Percentiles rank a stretch among this genome's conserved stretches.
Evolutionary conservation across 768 basidiomycete genomes (phyloP).

Genomic region (Mrakia hoshinonis): DNA sequence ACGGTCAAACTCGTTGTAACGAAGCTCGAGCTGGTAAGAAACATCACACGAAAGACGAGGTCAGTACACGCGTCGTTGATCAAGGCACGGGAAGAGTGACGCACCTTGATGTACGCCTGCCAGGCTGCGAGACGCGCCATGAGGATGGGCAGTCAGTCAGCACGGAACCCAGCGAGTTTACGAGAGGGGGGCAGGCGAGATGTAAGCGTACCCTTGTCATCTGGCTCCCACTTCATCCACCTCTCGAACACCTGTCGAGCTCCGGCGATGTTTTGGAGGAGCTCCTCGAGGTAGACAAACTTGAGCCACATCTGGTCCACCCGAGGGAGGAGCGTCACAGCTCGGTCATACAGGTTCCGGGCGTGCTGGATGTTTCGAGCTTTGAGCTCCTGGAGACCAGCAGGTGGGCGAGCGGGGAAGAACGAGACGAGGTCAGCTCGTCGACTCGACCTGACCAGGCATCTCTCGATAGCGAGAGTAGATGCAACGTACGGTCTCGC

Average conservation of each 20-base stretch:
- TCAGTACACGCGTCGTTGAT: background rate
- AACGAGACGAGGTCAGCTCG: background rate
- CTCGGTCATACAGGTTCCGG: constrained; percentile 92
- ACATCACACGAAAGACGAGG: background rate
- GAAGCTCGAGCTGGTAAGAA: constrained; percentile 51
- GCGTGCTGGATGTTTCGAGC: constrained; percentile 95
- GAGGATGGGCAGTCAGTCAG: background rate
- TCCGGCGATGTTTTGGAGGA: constrained; percentile 89
- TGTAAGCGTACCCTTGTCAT: constrained; percentile 71
- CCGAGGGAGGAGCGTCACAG: constrained; percentile 89
- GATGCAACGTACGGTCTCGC: constrained; percentile 23
- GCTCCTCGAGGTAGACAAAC: constrained; percentile 95
- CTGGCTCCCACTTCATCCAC: constrained; percentile 99
- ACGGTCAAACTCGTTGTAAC: constrained; percentile 83
- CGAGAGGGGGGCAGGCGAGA: too few species aligned
- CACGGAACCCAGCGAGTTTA: too few species aligned
- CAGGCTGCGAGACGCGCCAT: constrained; percentile 52
- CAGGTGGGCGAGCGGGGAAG: background rate
- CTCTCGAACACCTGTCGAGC: constrained; percentile 96
- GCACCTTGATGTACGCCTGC: constrained; percentile 96
- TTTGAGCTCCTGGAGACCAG: constrained; percentile 60
- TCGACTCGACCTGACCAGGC: too few species aligned
- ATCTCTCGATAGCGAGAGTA: too few species aligned
- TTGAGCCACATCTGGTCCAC: constrained; percentile 99
- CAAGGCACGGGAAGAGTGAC: background rate